phyloP scores from a whole-genome alignment of 805 yeast genomes.

The Cyberlindnera mycetangii region DNA sequence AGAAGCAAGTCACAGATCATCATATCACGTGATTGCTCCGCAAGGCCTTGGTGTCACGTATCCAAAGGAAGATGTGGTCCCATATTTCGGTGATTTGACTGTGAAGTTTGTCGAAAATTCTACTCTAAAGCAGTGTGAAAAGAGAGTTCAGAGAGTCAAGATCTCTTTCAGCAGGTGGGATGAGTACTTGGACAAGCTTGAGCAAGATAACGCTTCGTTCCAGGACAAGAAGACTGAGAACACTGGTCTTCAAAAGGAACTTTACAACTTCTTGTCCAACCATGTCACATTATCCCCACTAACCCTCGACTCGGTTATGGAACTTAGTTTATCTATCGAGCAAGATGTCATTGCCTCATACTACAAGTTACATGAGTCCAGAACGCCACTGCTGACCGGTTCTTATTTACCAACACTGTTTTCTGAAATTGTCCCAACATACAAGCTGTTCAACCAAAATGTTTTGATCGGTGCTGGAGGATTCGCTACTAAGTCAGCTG shows the following conservation, averaged over 20 bases:
- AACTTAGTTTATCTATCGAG: conserved; percentile 59
- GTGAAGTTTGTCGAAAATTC: conserved; percentile 38
- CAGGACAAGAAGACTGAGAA: conserved; percentile 21
- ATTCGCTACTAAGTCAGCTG: conserved; percentile 19
- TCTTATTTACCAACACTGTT: conserved; percentile 64
- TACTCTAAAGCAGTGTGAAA: conserved; percentile 54
- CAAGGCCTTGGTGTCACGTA: conserved; percentile 80
- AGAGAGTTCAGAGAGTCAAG: conserved; percentile 62
- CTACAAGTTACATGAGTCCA: conserved; percentile 41
- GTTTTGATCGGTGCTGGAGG: conserved; percentile 56
- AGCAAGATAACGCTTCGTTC: conserved; percentile 36
- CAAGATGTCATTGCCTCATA: conserved; percentile 51
- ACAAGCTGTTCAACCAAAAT: conserved; percentile 52
- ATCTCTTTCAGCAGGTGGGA: conserved; percentile 83
- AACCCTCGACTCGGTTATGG: conserved; percentile 55
- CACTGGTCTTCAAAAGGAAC: conserved; percentile 36
- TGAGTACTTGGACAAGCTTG: conserved; percentile 53
- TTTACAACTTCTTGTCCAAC: conserved; percentile 44
- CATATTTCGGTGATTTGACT: conserved; percentile 85
- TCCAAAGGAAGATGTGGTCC: conserved; percentile 75
- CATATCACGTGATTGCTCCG: conserved; percentile 77
- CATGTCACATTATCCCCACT: conserved; percentile 41
- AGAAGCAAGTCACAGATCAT: conserved; percentile 53
- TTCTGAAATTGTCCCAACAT: conserved; percentile 52
- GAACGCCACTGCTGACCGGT: conserved; percentile 59